A percentile compares a stretch with the other conserved stretches of the same genome.
Conservation (phyloP, 2,329 filamentous ascomycete genomes). For the Colletotrichum tropicale region DNA sequence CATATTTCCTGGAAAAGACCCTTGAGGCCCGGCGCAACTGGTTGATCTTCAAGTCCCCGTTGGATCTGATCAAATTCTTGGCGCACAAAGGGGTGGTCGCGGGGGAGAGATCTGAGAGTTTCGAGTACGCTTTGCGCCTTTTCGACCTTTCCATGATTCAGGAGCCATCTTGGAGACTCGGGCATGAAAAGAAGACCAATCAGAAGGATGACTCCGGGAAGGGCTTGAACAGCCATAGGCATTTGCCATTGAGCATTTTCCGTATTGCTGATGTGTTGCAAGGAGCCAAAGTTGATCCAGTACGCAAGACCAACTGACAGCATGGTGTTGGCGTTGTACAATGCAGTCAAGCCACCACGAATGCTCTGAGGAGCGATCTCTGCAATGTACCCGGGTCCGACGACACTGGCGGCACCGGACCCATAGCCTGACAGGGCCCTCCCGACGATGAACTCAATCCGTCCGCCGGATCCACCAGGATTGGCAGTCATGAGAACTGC, state of each 20-base stretch:
- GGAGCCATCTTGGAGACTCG: neutral
- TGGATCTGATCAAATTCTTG: neutral
- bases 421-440: neutral
- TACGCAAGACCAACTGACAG: constrained; percentile 44
- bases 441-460: neutral
- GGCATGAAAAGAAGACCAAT: neutral
- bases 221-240: neutral
- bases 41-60: neutral
- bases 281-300: constrained; percentile 50
- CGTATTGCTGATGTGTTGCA: constrained; percentile 36
- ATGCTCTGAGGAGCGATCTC: constrained; percentile 52
- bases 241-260: constrained; percentile 53
- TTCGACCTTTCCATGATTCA: neutral
- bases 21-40: neutral
- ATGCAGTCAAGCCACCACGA: constrained; percentile 43
- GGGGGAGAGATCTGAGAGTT: neutral
- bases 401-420: constrained; percentile 39
- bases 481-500: constrained; percentile 41
- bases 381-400: constrained; percentile 47
- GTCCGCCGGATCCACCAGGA: constrained; percentile 25
- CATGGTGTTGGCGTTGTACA: constrained; percentile 50
- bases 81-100: neutral
- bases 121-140: neutral
- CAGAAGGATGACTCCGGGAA: constrained; percentile 5
- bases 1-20: neutral